Percentiles rank a stretch among this genome's conserved stretches.
phyloP scores from a whole-genome alignment of 257 asterid species.

The Solanum neorickii region DNA sequence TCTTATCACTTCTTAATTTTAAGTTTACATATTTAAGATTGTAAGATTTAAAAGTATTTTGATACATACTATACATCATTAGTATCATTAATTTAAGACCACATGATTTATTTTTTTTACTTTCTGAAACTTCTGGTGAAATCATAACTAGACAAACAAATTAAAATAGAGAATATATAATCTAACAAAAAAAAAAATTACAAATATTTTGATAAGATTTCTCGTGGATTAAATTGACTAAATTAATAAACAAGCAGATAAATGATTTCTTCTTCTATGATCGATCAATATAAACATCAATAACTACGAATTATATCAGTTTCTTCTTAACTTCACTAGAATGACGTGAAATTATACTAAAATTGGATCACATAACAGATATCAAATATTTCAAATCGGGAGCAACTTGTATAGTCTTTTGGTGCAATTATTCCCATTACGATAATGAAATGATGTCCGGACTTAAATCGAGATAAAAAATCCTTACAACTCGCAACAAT shows the following conservation, averaged over 20 bases:
- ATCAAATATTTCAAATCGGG: rapidly evolving
- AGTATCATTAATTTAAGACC: background rate
- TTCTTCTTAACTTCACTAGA: background rate
- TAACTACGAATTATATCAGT: background rate
- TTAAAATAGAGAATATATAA: no score
- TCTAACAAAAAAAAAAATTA: background rate
- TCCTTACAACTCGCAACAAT: background rate
- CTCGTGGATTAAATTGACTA: background rate
- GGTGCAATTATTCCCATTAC: background rate
- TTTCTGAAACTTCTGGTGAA: no score
- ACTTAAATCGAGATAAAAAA: no score
- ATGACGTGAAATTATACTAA: background rate
- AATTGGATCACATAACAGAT: background rate
- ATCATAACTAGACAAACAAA: no score
- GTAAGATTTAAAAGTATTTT: background rate
- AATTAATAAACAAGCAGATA: background rate
- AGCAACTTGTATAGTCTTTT: no score
- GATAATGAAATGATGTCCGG: no score
- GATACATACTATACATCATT: background rate
- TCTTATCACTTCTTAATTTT: background rate
- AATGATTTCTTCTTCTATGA: background rate
- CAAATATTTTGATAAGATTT: no score
- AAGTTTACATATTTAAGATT: background rate
- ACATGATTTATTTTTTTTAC: no score
- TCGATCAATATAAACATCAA: background rate